Evolutionary conservation across 805 yeast species (phyloP), one percentile per base, ranked within the genome.

Genomic region (Saccharomycopsis sp.): DNA sequence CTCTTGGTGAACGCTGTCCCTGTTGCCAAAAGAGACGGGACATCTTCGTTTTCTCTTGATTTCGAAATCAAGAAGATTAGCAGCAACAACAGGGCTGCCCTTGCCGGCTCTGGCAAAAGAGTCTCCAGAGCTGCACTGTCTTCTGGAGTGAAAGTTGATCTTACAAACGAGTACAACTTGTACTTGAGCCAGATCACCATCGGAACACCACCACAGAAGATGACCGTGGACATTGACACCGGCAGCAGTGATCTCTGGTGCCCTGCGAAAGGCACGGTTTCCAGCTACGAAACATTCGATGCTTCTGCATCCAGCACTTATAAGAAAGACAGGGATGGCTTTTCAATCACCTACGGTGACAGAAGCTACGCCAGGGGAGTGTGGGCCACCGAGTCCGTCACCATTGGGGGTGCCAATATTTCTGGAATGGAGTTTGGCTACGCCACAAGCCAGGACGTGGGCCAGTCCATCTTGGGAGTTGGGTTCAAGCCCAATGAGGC

Each of bases 401-500:
- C 33, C 16, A 12, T 51, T 34, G 52, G 48, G 12, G 51, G 54
- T 8, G 42, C 43, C 7, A 29, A 35, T 9, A 42, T 46, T 26
- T 30, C 35, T 15, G 37, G 37, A 15, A 15, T 42, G 7, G 33
- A 40, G 31, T 46, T 46, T 17, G 49, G 49, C 33, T 39, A 46
- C 33, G 49, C 47, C 23, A 40, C 41, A 2, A 39, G 23, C 10
- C 44, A 35, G 29, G 54, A 43, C 16, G 42, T 42, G 5, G 39
- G 39, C 10, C 33, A 41, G 42, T 88, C 92, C 42, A 87, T 83
- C 20, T 58, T 82, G 26, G 87, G 88, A 23, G 74, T 83, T 48
- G 89, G 92, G 10, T 65, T 80, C 38, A 60, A 73, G 4, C 82
- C 77, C 10, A 66, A 82, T 42, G 94, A 87, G 58, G 65, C 73